Conservation (phyloP, 768 basidiomycete genomes). For the Leucocoprinus leucothites region DNA sequence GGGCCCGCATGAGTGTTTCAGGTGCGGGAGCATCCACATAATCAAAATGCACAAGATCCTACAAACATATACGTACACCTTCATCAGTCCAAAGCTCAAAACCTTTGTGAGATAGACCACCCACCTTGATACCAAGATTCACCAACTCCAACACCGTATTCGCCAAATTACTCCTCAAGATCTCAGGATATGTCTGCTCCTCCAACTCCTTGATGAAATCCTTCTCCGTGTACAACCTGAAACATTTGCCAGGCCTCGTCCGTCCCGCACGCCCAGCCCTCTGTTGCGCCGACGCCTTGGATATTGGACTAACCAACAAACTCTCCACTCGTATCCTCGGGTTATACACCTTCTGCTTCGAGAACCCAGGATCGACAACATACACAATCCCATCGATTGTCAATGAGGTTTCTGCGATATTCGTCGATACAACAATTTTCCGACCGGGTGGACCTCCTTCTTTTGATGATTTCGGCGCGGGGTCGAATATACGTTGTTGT, state of each 20-base stretch:
- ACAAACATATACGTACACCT: neutral
- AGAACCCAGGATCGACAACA: slow-evolving; percentile 96
- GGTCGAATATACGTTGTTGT: slow-evolving; percentile 96
- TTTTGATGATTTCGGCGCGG: slow-evolving; percentile 62
- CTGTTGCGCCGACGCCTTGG: slow-evolving; percentile 95
- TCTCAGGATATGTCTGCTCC: slow-evolving; percentile 97
- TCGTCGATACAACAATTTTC: slow-evolving; percentile 94
- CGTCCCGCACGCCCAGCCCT: slow-evolving; percentile 95
- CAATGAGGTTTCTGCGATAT: slow-evolving; percentile 95
- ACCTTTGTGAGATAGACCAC: too few species aligned
- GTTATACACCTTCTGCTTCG: slow-evolving; percentile 98
- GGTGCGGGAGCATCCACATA: slow-evolving; percentile 94
- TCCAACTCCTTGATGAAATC: slow-evolving; percentile 96
- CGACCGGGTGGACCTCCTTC: slow-evolving; percentile 79
- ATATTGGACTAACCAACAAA: slow-evolving; percentile 90
- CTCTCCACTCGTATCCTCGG: slow-evolving; percentile 96
- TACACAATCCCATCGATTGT: slow-evolving; percentile 99
- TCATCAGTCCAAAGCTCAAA: neutral
- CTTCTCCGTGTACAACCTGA: slow-evolving; percentile 93
- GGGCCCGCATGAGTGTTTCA: slow-evolving; percentile 94
- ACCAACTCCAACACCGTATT: slow-evolving; percentile 92
- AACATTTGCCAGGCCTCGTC: slow-evolving; percentile 96
- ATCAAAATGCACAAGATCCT: slow-evolving; percentile 86
- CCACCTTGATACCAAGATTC: slow-evolving; percentile 87
- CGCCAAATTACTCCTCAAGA: slow-evolving; percentile 88